Evolutionary conservation across 2,329 filamentous ascomycete genomes (phyloP).

Genomic region (Penicillium aurantiogriseum): DNA sequence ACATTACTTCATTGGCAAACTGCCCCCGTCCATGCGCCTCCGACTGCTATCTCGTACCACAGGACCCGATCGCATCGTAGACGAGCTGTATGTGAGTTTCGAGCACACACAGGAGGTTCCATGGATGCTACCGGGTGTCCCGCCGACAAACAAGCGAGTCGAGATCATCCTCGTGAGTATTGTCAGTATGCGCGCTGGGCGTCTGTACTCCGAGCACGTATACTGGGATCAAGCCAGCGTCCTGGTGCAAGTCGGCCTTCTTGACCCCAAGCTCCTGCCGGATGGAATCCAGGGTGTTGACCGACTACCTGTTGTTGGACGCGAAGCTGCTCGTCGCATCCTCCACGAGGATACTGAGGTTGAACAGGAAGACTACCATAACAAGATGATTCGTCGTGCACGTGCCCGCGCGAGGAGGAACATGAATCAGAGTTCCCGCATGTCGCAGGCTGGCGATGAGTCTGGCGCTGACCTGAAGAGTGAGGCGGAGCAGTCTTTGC

Average conservation of each 20-base stretch:
- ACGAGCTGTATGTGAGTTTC: slow-evolving; percentile 59
- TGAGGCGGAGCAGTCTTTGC: slow-evolving; percentile 20
- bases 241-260: slow-evolving; percentile 56
- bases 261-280: slow-evolving; percentile 57
- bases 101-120: slow-evolving; percentile 56
- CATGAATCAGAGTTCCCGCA: slow-evolving; percentile 9
- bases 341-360: slow-evolving; percentile 39
- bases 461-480: slow-evolving; percentile 26
- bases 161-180: slow-evolving; percentile 59
- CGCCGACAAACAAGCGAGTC: slow-evolving; percentile 56
- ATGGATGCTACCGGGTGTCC: slow-evolving; percentile 60
- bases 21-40: slow-evolving; percentile 52
- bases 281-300: slow-evolving; percentile 43
- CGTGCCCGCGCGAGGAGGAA: slow-evolving; percentile 15
- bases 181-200: slow-evolving; percentile 54
- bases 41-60: slow-evolving; percentile 58
- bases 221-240: slow-evolving; percentile 65
- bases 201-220: slow-evolving; percentile 56
- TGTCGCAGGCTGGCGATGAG: slow-evolving; percentile 23
- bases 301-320: slow-evolving; percentile 42
- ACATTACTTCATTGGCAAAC: slow-evolving; percentile 55
- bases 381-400: slow-evolving; percentile 31
- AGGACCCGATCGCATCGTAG: slow-evolving; percentile 59
- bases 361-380: slow-evolving; percentile 37
- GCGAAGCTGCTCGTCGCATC: slow-evolving; percentile 41